phyloP scores from a whole-genome alignment of 1,139 yeast species.

The Candida buenavistaensis region DNA sequence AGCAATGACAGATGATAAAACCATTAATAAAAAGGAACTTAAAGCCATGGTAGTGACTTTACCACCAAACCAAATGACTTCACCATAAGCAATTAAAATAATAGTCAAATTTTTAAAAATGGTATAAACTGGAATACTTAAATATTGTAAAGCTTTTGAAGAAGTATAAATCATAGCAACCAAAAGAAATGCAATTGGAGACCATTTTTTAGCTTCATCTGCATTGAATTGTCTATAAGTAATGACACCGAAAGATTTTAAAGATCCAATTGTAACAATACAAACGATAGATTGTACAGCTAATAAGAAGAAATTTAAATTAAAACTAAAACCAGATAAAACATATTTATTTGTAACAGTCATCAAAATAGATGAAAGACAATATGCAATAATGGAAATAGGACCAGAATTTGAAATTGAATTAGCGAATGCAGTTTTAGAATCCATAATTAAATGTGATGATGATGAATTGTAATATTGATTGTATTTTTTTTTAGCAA shows the following conservation, averaged over 20 bases:
- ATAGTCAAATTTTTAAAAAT: constrained; percentile 97
- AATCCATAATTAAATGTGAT: constrained; percentile 26
- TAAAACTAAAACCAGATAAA: constrained; percentile 77
- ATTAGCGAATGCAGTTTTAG: constrained; percentile 13
- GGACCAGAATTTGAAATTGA: constrained; percentile 78
- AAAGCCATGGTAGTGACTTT: constrained; percentile 87
- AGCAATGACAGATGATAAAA: constrained; percentile 88
- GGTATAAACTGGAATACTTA: constrained; percentile 93
- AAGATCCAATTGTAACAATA: constrained; percentile 64
- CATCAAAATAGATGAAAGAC: constrained; percentile 92
- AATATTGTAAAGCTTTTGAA: constrained; percentile 88
- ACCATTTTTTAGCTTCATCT: constrained; percentile 92
- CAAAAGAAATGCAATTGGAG: constrained; percentile 85
- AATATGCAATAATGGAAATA: constrained; percentile 81
- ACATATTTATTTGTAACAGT: constrained; percentile 97
- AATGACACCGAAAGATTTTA: constrained; percentile 74
- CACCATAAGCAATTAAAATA: constrained; percentile 96
- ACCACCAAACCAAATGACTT: constrained; percentile 96
- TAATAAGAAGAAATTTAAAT: constrained; percentile 86
- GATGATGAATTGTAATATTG: constrained; percentile 5
- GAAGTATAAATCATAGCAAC: constrained; percentile 96
- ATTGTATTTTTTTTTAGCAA: constrained; percentile 25
- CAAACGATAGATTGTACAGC: constrained; percentile 84
- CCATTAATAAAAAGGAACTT: constrained; percentile 86
- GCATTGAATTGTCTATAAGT: constrained; percentile 82